Base-by-base conservation (phyloP, 164 flowering plant genomes). In the Macadamia tetraphylla region DNA sequence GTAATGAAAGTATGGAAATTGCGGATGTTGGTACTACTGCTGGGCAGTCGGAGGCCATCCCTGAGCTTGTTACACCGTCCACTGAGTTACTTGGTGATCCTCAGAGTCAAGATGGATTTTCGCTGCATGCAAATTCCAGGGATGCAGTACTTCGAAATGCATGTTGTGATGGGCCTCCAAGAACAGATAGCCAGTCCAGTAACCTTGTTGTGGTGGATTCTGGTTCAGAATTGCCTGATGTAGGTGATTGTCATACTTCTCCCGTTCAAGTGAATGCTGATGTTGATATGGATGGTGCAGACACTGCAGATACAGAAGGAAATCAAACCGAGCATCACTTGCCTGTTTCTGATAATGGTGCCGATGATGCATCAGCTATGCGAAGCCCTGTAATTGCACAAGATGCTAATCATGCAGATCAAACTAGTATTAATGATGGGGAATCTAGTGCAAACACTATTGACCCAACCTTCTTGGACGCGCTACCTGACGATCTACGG, bases 391-490 rank as follows among this genome's bases (percentile, higher is more conserved):
- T 52, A 49, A 79, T 67, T 70, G 74, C 79, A 59, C 77, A 72
- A 65, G 86, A 77, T 74, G 81, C 78, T 69, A 73, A 68, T 71
- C 90, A 85, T 60, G 75, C 77, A n/a, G 86, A 82, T 31, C 85
- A 85, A 80, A 65, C 31, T 62, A 71, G 66, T 69, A 46, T 51
- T 30, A 78, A 71, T 67, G 77, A 73, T 73, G 95, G 80, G 64
- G 76, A 79, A 64, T 67, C 87, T 65, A 81, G 81, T 72, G 77
- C 87, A 46, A 84, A 84, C 79, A 78, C 82, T 55, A 94, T 94
- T 64, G 98, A 94, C 77, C 96, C 98, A 29, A 86, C 98, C 40
- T 94, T 94, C 73, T 79, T 94, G 78, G 97, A 94, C 72, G 98
- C 98, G 43, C 76, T 94, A 52, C 98, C 97, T 73, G 98, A 91